Base-by-base conservation (phyloP, 2,329 filamentous ascomycete species). In the Sarocladium oryzae region DNA sequence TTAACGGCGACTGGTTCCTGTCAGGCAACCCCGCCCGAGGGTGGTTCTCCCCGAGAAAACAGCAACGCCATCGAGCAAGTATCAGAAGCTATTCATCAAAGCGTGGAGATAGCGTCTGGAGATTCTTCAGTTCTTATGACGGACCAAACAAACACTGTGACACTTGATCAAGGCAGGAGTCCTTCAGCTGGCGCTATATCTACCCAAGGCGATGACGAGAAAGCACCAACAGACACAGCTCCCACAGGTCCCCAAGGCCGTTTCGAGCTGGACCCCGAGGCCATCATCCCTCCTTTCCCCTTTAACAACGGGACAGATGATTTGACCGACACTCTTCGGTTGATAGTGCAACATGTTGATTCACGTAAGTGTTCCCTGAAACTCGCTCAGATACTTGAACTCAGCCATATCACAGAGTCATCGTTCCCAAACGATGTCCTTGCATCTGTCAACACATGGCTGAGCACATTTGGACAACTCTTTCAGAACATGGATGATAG, bases 171-270 rank as follows among this genome's bases (percentile, higher is more conserved):
- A 66, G 66, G 16, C 66, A 64, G 11, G 36, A 77, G 73, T 50
- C 72, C 74, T 1, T 69, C 73, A 1, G 63, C 74, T 43, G 72
- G 77, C 55, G 57, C 70, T 13, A 62, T 77, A 45, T 60, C 67
- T 36, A 56, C 73, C 21, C 67, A 68, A 26, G 65, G 69, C 32
- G 63, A 69, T 30, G 65, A 67, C 21, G 61, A 63, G 15, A 56
- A 55, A 28, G 56, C 49, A 4, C 53, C 50, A 28, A 24, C 24
- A 30, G 23, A 11, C 18, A 10, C 23, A 16, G 10, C n/a, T 7
- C n/a, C 40, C 9, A 16, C 7, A 30, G 10, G 9, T 5, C 9
- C 9, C 24, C 18, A 11, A 7, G 21, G 24, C 10, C 21, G 4
- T 45, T 30, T 28, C 40, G 21, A 45, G 6, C 18, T 45, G 3